Evolutionary conservation across 2,329 filamentous ascomycete genomes (phyloP).

Genomic region (Neocatenulostroma microsporum): DNA sequence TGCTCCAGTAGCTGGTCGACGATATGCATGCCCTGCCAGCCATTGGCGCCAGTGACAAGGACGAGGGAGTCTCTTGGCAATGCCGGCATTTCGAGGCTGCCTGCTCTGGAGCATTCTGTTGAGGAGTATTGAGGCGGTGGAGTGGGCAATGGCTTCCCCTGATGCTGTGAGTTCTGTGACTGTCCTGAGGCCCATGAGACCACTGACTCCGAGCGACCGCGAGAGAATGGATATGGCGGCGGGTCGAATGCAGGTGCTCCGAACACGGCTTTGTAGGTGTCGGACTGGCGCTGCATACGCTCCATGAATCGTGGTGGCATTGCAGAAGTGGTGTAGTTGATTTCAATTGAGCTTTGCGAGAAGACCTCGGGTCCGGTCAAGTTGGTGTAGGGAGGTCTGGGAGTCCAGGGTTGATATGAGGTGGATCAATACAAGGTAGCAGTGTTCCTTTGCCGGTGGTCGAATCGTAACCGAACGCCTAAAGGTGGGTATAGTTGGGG

Average conservation of each 20-base stretch:
- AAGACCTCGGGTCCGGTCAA: too few species aligned
- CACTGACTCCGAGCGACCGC: slow-evolving; percentile 1
- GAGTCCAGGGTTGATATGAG: too few species aligned
- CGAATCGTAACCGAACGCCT: too few species aligned
- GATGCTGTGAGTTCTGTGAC: slow-evolving; percentile 2
- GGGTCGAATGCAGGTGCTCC: slow-evolving; percentile 11
- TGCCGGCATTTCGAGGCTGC: slow-evolving; percentile 2
- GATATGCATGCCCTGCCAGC: slow-evolving; percentile 23
- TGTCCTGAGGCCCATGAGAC: not conserved
- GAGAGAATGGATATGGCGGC: slow-evolving; percentile 11
- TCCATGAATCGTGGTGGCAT: slow-evolving; percentile 16
- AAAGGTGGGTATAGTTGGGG: too few species aligned
- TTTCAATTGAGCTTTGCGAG: too few species aligned
- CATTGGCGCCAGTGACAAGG: slow-evolving; percentile 24
- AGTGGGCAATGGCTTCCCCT: too few species aligned
- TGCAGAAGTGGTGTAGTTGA: too few species aligned
- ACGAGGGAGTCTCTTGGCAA: slow-evolving; percentile 16
- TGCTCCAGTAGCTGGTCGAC: slow-evolving; percentile 21
- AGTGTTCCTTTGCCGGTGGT: too few species aligned
- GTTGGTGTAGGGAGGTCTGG: too few species aligned
- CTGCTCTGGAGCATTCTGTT: not conserved
- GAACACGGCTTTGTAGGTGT: slow-evolving; percentile 9
- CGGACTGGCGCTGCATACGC: slow-evolving; percentile 11
- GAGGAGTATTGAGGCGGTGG: slow-evolving; percentile 7
- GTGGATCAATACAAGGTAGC: too few species aligned